Evolutionary conservation across 2,329 filamentous ascomycete genomes (phyloP), one percentile per base, ranked within the genome.

Genomic region (Dactylella cylindrospora): DNA sequence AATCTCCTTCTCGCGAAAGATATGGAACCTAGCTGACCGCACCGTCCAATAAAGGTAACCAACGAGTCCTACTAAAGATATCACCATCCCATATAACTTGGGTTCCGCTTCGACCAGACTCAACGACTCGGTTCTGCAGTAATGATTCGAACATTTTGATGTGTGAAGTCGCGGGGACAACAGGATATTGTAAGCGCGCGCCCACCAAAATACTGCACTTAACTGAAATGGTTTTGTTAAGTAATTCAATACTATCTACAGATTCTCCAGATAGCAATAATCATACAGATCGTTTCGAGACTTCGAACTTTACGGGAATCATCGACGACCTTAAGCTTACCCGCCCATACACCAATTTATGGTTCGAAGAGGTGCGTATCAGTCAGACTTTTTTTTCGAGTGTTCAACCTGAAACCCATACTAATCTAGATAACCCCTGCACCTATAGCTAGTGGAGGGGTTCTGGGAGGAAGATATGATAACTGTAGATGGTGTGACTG

Each of bases 181-280:
- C 13, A 7, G 40, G 43, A 28, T 46, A 35, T 3, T 46, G 43
- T 46, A 35, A 46, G 28, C n/a, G 6, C 32, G 32, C 32, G n/a
- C 32, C n/a, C 32, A 5, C n/a, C 32, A 35, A 7, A 35, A 35
- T 13, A 35, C 5, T n/a, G n/a, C n/a, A n/a, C 32, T 7, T 7
- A 7, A 6, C 32, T 35, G 32, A 35, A 6, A 35, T 6, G 17
- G 17, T 6, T 5, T 12, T 13, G 6, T 13, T 35, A 38, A n/a
- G n/a, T n/a, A n/a, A n/a, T n/a, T 15, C 33, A 12, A 13, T 38
- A 12, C 13, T 38, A 15, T 35, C 5, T 35, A 38, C 15, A 38
- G 33, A n/a, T n/a, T n/a, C n/a, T n/a, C n/a, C n/a, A n/a, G n/a
- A n/a, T n/a, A n/a, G n/a, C n/a, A n/a, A n/a, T n/a, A n/a, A n/a